Base-by-base conservation (phyloP, 2,329 filamentous ascomycete species). In the Ceratocystis lukuohia region DNA sequence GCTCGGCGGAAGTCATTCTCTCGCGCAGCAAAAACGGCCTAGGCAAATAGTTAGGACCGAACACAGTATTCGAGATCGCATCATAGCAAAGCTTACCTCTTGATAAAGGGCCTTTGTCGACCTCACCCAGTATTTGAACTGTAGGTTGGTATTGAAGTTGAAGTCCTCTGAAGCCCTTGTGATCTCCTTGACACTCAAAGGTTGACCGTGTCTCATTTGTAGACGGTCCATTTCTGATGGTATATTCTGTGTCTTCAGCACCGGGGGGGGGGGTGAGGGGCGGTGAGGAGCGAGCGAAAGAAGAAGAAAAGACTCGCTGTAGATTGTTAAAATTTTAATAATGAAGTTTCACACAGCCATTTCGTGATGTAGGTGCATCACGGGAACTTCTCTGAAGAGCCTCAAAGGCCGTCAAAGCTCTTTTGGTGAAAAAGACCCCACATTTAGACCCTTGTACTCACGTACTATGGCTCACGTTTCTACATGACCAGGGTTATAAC, bases 1-100 rank as follows among this genome's bases (percentile, higher is more conserved):
- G 93, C 89, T 73, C 94, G 88, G 71, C 91, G 85, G 70, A 91
- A 85, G 75, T 96, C 92, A 72, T 88, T 87, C 75, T 97, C 93
- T 53, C 83, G 82, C 72, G 94, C 82, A 73, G 96, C 96, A 71
- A 93, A 90, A 64, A 84, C 81, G 22, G 91, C 92, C 89, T 96
- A 72, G 12, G 66, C 10, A 37, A 8, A 37, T 12, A 37, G 33
- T 37, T 37, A 37, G 8, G 33, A 12, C 10, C 10, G 33, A 50
- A 15, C 46, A n/a, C 46, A n/a, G 15, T 22, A 50, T 8, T 7
- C 1, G n/a, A 50, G 17, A 50, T 7, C 17, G 6, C 6, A n/a
- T n/a, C n/a, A 28, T 1, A 7, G 6, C 7, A 10, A 10, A 30
- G 33, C 20, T 20, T 71, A 95, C 91, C 83, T 96, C 89, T 75